Evolutionary conservation across 371 early-diverging fungal species (phyloP), one percentile per base, ranked within the genome.

Genomic region (Rhizopus arrhizus): DNA sequence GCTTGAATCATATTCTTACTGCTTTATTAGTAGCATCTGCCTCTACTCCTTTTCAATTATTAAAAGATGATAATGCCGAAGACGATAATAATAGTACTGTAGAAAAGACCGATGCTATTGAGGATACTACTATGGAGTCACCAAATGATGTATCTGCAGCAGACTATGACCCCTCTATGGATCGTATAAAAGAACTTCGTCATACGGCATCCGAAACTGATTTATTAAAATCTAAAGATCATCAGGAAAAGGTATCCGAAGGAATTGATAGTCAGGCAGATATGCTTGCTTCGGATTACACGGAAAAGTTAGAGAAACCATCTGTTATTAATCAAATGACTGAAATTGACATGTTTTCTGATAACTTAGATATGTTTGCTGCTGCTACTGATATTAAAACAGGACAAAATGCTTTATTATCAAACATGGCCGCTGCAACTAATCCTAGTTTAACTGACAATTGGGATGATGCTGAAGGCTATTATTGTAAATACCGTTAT

Each of bases 401-500:
- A n/a, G 52, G 65, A 11, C 62, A 65, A 13, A 67, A 64, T 13
- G 65, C 74, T 15, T 41, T 66, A 32, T 15, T 62, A 34, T 49
- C 59, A 4, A 53, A 52, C 16, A 54, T 50, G 10, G 38, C 52
- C 6, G 68, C 73, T 2, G 76, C 74, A 10, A 62, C 77, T 31
- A 86, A 85, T 53, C 83, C 83, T 4, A 83, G 78, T 41, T 74
- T 92, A 4, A 76, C 81, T 4, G 98, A 95, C 64, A 95, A 92
- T 59, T 95, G 93, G 92, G 98, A 97, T 73, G 98, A 98, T 65
- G 83, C 88, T 2, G 96, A 98, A 62, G 98, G 98, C 13, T 98
- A 98, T 81, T 98, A 96, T 69, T 88, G 93, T 85, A 85, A 76
- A 89, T 79, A 13, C 3, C 46, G 31, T 3, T 33, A 36, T 0